These are phyloP conservation scores for Withania somnifera DNA, from an alignment of 305 asterid species.

Conservation along the genomic window DNA sequence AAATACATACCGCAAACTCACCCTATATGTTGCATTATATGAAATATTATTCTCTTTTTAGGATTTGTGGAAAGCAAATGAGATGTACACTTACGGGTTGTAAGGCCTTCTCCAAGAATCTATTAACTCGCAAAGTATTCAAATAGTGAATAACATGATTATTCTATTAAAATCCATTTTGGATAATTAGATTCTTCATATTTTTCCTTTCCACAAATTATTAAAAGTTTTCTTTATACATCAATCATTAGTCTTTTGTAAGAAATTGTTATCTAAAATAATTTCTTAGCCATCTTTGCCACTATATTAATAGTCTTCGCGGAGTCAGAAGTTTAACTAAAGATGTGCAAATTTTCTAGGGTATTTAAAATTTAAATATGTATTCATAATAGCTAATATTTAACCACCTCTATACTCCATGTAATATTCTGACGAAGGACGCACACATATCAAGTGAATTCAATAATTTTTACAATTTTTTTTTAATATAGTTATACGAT, in stretches of 20 bases:
- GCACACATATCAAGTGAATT: neutral
- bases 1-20: no score
- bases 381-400: no score
- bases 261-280: neutral
- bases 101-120: constrained; percentile 19
- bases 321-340: no score
- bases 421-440: no score
- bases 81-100: constrained; percentile 30
- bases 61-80: constrained; percentile 23
- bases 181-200: constrained; percentile 10
- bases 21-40: constrained; percentile 1
- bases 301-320: neutral
- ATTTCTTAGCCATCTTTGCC: neutral
- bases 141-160: neutral
- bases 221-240: neutral
- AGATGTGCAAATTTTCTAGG: no score
- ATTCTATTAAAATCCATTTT: constrained; percentile 11
- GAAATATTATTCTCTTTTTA: constrained; percentile 17
- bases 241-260: constrained; percentile 11
- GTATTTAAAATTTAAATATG: no score
- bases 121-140: constrained; percentile 17
- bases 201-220: neutral
- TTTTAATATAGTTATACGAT: no score
- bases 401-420: no score
- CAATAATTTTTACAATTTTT: neutral